Base-by-base conservation (phyloP, 2,329 filamentous ascomycete species). In the Colletotrichum coccodes region DNA sequence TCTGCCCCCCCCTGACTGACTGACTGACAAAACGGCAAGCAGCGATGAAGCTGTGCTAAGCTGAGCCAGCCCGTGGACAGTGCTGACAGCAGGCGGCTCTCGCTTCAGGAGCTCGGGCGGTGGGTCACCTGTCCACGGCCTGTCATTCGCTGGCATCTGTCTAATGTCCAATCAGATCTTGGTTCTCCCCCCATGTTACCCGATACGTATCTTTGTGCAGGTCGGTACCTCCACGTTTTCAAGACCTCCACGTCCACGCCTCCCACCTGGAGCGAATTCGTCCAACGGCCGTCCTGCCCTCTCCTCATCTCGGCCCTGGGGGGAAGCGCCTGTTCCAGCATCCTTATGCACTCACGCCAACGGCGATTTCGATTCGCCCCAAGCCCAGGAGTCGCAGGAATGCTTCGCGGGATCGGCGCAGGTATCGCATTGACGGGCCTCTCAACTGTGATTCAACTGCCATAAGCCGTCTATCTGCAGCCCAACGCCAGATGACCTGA, bases 261-360 rank as follows among this genome's bases (percentile, higher is more conserved):
- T 60, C 36, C 1, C 60, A 12, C 9, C 14, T 12, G n/a, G n/a
- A n/a, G n/a, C n/a, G n/a, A n/a, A n/a, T n/a, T n/a, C n/a, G n/a
- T n/a, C n/a, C n/a, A n/a, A n/a, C n/a, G n/a, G n/a, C n/a, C n/a
- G n/a, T n/a, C n/a, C n/a, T n/a, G 30, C 38, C 16, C 8, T 44
- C 30, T 52, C 42, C 16, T 58, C 42, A 23, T 44, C 56, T 60
- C 57, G 32, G 46, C 30, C 50, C 44, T 44, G 28, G 12, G 64
- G 28, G 12, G 64, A 64, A 64, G 60, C 64, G 32, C 65, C 53
- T 69, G 66, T 69, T 66, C 61, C 61, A 66, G 36, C 62, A 49
- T 23, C 38, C 56, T 66, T 38, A 69, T 60, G 62, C 56, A 69
- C 40, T 47, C 18, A 46, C 40, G 34, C 23, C 12, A 26, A 32